Evolutionary conservation across 2,329 filamentous ascomycete genomes (phyloP).

Genomic region (Fusarium aywerte): DNA sequence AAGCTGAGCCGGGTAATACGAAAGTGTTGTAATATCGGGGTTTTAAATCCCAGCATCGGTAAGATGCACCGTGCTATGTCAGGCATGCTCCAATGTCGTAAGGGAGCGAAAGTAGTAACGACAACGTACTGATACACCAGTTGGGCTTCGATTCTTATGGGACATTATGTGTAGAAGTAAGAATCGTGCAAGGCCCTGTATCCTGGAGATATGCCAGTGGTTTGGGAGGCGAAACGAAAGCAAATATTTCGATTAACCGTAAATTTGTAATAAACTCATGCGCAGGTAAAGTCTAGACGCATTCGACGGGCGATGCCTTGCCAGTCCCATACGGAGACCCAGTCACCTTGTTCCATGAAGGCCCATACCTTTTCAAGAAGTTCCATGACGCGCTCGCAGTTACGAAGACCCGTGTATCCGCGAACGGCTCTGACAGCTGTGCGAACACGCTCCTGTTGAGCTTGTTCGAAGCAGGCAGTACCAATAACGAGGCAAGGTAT

Average conservation of each 20-base stretch:
- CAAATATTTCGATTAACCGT: slow-evolving; percentile 17
- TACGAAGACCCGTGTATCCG: slow-evolving; percentile 69
- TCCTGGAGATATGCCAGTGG: not conserved
- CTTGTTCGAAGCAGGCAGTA: slow-evolving; percentile 65
- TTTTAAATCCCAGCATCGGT: too few species aligned
- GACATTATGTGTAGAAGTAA: slow-evolving; percentile 21
- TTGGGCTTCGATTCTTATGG: not conserved
- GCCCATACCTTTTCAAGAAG: slow-evolving; percentile 69
- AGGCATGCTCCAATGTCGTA: too few species aligned
- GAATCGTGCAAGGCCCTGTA: not conserved
- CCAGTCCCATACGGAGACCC: slow-evolving; percentile 72
- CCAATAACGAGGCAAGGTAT: slow-evolving; percentile 71
- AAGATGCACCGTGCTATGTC: too few species aligned
- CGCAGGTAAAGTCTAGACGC: slow-evolving; percentile 67
- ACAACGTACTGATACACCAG: slow-evolving; percentile 31
- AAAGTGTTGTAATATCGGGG: not conserved
- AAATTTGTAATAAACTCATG: slow-evolving; percentile 46
- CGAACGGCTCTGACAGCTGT: slow-evolving; percentile 62
- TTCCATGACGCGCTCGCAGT: slow-evolving; percentile 64
- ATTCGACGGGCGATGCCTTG: slow-evolving; percentile 65
- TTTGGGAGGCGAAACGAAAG: not conserved
- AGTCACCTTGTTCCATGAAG: slow-evolving; percentile 68
- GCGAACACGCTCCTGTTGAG: slow-evolving; percentile 64
- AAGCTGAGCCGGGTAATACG: not conserved
- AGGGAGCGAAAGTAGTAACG: too few species aligned